A percentile compares a stretch with the other conserved stretches of the same genome.
Evolutionary conservation across 371 early-diverging fungal genomes (phyloP).

Genomic region (Coemansia sp.): DNA sequence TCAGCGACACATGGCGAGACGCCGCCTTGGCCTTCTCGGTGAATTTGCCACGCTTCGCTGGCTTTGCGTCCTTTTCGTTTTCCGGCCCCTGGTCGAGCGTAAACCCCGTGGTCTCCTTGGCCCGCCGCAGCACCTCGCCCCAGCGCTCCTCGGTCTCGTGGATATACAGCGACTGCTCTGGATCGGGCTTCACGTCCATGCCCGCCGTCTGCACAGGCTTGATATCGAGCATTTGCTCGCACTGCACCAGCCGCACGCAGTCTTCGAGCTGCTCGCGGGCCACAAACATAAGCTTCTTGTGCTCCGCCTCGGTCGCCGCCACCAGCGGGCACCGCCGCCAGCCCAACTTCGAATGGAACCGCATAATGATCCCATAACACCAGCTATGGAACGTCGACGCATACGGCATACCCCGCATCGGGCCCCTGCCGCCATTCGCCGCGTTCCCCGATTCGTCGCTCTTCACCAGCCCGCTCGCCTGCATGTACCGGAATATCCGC

Average conservation of each 20-base stretch:
- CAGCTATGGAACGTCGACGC: slow-evolving; percentile 62
- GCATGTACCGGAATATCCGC: slow-evolving; percentile 49
- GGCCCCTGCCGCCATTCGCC: background rate
- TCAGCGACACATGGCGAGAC: slow-evolving; percentile 12
- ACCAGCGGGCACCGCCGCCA: slow-evolving; percentile 54
- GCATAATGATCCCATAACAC: slow-evolving; percentile 54
- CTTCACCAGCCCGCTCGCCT: slow-evolving; percentile 13
- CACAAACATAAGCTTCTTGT: slow-evolving; percentile 10
- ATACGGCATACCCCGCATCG: slow-evolving; percentile 14
- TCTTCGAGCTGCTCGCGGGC: slow-evolving; percentile 34
- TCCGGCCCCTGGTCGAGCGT: background rate
- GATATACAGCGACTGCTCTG: slow-evolving; percentile 7
- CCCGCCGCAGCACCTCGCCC: slow-evolving; percentile 10
- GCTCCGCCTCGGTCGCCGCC: slow-evolving; percentile 53
- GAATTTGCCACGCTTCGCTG: slow-evolving; percentile 10
- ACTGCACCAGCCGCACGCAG: slow-evolving; percentile 33
- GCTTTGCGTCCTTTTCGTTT: background rate
- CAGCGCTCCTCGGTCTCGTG: slow-evolving; percentile 18
- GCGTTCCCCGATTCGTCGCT: slow-evolving; percentile 24
- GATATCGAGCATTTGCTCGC: slow-evolving; percentile 41
- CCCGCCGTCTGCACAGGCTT: background rate
- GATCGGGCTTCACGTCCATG: background rate
- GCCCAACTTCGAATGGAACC: slow-evolving; percentile 38
- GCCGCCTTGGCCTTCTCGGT: slow-evolving; percentile 13
- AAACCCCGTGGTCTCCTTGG: slow-evolving; percentile 16